Base-by-base conservation (phyloP, 2,329 filamentous ascomycete species). In the Pestalotiopsis sp. region DNA sequence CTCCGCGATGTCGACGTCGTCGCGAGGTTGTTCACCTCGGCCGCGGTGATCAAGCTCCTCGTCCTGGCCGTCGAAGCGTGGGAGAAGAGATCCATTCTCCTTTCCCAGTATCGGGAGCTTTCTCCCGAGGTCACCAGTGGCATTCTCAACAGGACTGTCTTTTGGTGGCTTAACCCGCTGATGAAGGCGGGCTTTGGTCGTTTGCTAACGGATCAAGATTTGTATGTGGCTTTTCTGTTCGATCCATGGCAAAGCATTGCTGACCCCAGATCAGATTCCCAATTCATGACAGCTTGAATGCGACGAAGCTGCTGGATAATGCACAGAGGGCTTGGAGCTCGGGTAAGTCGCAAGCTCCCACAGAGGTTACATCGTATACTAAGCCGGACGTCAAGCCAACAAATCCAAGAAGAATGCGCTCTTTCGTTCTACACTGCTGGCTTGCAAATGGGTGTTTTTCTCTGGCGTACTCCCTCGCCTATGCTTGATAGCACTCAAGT, bases 221-320 rank as follows among this genome's bases (percentile, higher is more conserved):
- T 52, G 45, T 52, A 52, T 52, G 83, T 1, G 81, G 79, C 49
- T 70, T 73, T 9, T 72, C 78, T 9, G 77, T 79, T 56, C 68
- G 65, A 23, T 74, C 74, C 3, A 69, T 67, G 9, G 58, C 61
- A 23, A 61, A 61, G 20, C 61, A 62, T 59, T 71, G 23, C 31
- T 74, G 73, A n/a, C 69, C 70, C 11, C 70, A 72, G 56, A 61
- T 59, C n/a, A 66, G 20, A 13, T 68, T 70, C 59, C 68, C 73
- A 14, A 70, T 69, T 14, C 61, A 63, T n/a, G 57, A 68, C 1
- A 67, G 65, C 14, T 39, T 69, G 65, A 61, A 68, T 12, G 69
- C 69, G 4, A 38, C 67, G 27, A 70, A 66, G 66, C 63, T 52
- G 7, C 45, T 52, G 4, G 45, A n/a, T 9, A n/a, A n/a, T n/a